A percentile compares a stretch with the other conserved stretches of the same genome.
Evolutionary conservation across 2,329 filamentous ascomycete species (phyloP).

Genomic region (Metarhizium album): DNA sequence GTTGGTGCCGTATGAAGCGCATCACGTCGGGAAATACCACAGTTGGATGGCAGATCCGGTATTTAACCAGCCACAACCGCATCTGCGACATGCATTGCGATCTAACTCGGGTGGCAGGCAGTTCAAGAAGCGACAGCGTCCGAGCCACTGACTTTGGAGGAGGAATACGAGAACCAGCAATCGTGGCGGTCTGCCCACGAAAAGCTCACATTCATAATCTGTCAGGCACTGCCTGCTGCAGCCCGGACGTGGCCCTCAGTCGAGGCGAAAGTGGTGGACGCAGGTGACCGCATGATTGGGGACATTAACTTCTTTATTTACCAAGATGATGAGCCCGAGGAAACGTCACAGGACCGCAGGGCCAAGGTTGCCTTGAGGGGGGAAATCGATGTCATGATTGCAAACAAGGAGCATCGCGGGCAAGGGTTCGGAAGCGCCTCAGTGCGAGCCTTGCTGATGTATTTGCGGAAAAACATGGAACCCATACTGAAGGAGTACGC

Average conservation of each 20-base stretch:
- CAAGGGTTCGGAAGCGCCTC: slow-evolving; percentile 56
- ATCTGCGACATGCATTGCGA: neutral
- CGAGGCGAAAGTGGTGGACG: slow-evolving; percentile 39
- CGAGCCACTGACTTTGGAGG: slow-evolving; percentile 64
- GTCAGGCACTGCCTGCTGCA: slow-evolving; percentile 32
- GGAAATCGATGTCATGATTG: slow-evolving; percentile 84
- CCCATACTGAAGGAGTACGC: slow-evolving; percentile 41
- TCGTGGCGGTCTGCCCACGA: slow-evolving; percentile 74
- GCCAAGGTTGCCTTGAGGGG: slow-evolving; percentile 37
- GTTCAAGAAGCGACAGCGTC: slow-evolving; percentile 82
- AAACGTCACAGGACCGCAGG: neutral
- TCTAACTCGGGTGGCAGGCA: slow-evolving; percentile 31
- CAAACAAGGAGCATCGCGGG: slow-evolving; percentile 43
- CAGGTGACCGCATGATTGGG: slow-evolving; percentile 50
- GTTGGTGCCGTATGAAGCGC: slow-evolving; percentile 72
- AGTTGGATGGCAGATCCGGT: slow-evolving; percentile 83
- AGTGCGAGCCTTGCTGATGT: slow-evolving; percentile 58
- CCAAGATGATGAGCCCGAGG: neutral
- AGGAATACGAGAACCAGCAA: slow-evolving; percentile 86
- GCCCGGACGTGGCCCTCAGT: neutral
- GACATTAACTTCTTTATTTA: slow-evolving; percentile 77
- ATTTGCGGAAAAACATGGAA: slow-evolving; percentile 44
- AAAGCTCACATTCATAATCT: slow-evolving; percentile 89
- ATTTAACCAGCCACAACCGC: slow-evolving; percentile 2
- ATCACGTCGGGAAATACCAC: slow-evolving; percentile 77